Base-by-base conservation (phyloP, 495 filamentous ascomycete species). In the Talaromyces borbonicus region DNA sequence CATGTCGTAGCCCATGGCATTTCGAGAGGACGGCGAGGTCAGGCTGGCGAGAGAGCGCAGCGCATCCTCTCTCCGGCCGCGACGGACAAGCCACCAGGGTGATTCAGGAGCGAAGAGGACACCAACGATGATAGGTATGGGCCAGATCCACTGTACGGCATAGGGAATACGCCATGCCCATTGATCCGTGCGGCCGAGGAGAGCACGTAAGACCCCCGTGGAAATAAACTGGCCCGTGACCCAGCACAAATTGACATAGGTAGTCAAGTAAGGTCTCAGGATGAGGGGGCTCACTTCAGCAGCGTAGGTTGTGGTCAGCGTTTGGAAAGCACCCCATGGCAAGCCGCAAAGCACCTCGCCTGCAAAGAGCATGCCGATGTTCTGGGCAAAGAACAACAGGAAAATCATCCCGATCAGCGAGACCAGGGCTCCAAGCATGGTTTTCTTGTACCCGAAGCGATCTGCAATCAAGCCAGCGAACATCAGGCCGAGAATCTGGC, bases 141-240 rank as follows among this genome's bases (percentile, higher is more conserved):
- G 71, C 74, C 72, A 78, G 31, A 73, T 47, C 73, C 74, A 78
- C 52, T 77, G 75, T 5, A 77, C 42, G 2, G 71, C 68, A 49
- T 74, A 78, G 1, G 76, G 76, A 38, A 79, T 78, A 24, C 63
- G 67, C 47, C 75, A 80, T 23, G 67, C 64, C 75, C 74, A 78
- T 31, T 70, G 32, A 29, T 65, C 61, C 2, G 50, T 44, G 0
- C 57, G 44, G 11, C 27, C 52, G 2, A 67, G 30, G 7, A 74
- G 52, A 18, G 58, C 55, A 52, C 60, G 52, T 5, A 74, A 60
- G 3, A 81, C 69, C 5, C 72, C 74, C 18, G 67, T 60, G 4
- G 64, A 56, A 29, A 78, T 59, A 8, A 79, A 61, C 49, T 79
- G 75, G 9, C 75, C 75, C 20, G 73, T 63, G 4, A 64, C 68